Conservation (phyloP, 805 yeast species). For the Pichia sporocuriosa region DNA sequence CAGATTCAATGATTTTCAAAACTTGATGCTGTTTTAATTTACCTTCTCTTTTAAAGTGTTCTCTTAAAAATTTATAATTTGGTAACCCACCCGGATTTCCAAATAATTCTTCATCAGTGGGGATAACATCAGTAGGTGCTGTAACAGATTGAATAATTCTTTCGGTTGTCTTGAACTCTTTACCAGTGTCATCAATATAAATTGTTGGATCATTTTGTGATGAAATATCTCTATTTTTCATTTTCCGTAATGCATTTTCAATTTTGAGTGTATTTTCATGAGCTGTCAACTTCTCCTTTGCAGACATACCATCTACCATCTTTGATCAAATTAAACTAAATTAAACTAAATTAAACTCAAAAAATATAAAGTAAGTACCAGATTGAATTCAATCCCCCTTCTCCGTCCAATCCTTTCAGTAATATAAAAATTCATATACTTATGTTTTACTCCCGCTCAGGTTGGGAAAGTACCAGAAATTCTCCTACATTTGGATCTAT, state of each 20-base stretch:
- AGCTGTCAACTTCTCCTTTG: slow-evolving; percentile 19
- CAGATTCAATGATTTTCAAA: slow-evolving; percentile 53
- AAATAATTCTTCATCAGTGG: slow-evolving; percentile 66
- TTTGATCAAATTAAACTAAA: no score
- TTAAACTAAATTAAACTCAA: no score
- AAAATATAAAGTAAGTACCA: no score
- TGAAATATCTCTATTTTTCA: slow-evolving; percentile 17
- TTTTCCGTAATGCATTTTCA: slow-evolving; percentile 31
- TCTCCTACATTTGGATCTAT: no score
- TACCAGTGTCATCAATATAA: slow-evolving; percentile 54
- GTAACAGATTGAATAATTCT: slow-evolving; percentile 50
- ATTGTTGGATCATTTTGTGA: slow-evolving; percentile 32
- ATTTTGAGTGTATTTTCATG: slow-evolving; percentile 48
- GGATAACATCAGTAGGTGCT: slow-evolving; percentile 60
- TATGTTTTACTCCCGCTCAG: no score
- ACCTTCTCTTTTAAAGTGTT: slow-evolving; percentile 78
- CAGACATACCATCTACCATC: slow-evolving; percentile 3
- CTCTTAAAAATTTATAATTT: slow-evolving; percentile 58
- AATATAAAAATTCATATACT: no score
- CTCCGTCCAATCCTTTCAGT: no score
- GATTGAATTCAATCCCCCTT: no score
- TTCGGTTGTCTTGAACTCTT: slow-evolving; percentile 45
- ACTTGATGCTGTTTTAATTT: slow-evolving; percentile 68
- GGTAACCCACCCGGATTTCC: slow-evolving; percentile 55
- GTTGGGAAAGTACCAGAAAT: no score